Conservation (phyloP, 148 eudicot genomes). For the Pouteria glomerata region DNA sequence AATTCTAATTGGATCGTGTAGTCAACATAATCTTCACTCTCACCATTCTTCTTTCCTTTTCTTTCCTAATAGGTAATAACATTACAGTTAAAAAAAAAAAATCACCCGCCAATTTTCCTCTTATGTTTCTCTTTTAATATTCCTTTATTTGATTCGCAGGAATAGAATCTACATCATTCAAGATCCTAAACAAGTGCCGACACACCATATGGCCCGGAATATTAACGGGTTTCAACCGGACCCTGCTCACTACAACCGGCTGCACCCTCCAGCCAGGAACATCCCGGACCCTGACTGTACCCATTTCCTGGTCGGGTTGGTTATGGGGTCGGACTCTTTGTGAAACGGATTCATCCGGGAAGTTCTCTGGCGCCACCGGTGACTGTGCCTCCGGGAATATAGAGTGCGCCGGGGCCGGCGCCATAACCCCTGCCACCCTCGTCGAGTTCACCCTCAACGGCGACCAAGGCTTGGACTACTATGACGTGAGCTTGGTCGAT, state of each 20-base stretch:
- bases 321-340: constrained; percentile 91
- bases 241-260: constrained; percentile 70
- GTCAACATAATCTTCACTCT: constrained; percentile 18
- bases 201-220: constrained; percentile 89
- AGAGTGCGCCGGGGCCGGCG: constrained; percentile 71
- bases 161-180: constrained; percentile 51
- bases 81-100: background rate
- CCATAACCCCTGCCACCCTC: constrained; percentile 84
- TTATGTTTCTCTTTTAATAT: background rate
- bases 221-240: constrained; percentile 74
- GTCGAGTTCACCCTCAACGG: constrained; percentile 96
- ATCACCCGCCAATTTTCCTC: background rate
- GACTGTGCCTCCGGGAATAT: constrained; percentile 85
- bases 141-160: constrained; percentile 15
- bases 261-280: constrained; percentile 54
- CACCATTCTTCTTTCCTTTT: constrained; percentile 18
- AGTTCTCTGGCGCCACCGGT: constrained; percentile 66
- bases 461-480: constrained; percentile 80
- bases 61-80: constrained; percentile 32
- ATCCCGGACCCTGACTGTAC: constrained; percentile 48
- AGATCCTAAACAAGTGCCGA: constrained; percentile 69
- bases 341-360: constrained; percentile 37
- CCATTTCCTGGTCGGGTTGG: constrained; percentile 86
- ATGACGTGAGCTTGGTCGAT: constrained; percentile 92
- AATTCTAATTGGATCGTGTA: constrained; percentile 30